Evolutionary conservation across 805 yeast species (phyloP), one percentile per base, ranked within the genome.

Genomic region (Schizosaccharomyces lindneri): DNA sequence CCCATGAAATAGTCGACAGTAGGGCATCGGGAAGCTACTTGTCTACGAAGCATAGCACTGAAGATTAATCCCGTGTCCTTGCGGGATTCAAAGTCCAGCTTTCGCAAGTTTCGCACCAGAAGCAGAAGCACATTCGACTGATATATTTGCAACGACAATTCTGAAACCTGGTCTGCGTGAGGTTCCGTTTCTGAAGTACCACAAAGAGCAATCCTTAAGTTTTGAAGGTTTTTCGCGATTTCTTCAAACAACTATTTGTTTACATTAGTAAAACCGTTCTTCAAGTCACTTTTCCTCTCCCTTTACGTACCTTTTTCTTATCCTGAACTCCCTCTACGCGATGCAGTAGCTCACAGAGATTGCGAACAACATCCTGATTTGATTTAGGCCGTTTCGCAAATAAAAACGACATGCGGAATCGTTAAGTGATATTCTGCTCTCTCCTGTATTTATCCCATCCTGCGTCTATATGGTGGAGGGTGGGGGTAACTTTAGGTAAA

Each of bases 301-400:
- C n/a, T 36, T 7, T 19, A 61, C 70, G 62, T 13, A 72, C 73
- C 66, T 75, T 75, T 62, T 70, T 72, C 57, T 67, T 67, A 62
- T 78, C 81, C 39, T 68, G 67, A 6, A 73, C 60, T 21, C 63
- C 43, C 41, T 69, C 72, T 55, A 70, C 64, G 36, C 62, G 59
- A 48, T 66, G 69, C 11, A 88, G 76, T 67, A 81, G 85, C 59
- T 90, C 97, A 64, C 80, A 79, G 64, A 88, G 76, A 5, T 82
- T 81, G 60, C 86, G 78, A 2, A 87, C 84, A 63, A 88, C 78
- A 68, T 90, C 98, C 21, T 79, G 79, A 1, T 96, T 95, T 0
- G 95, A 82, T 71, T 87, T 88, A 9, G 95, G 95, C 68, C 83
- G 86, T 17, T 95, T 78, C 65, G 87, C 85, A 77, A 93, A 90